These are phyloP conservation scores for Fusarium devonianum DNA, from an alignment of 2,329 filamentous ascomycete genomes.

Conservation along the genomic window DNA sequence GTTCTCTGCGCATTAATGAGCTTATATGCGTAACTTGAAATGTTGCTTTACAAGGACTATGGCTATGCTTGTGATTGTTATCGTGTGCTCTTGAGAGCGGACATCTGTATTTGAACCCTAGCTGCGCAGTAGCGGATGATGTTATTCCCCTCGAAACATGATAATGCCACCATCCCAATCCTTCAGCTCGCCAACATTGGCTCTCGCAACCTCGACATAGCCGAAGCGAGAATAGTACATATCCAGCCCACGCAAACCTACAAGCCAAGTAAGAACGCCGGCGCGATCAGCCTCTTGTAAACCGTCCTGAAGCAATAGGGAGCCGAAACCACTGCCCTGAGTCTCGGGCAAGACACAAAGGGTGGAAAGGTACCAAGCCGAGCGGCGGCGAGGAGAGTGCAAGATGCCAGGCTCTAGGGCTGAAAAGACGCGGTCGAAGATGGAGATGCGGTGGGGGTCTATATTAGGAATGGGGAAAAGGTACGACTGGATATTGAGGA, in stretches of 20 bases:
- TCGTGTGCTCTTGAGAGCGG: background rate
- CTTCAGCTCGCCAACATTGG: slow-evolving; percentile 47
- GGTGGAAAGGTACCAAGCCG: slow-evolving; percentile 48
- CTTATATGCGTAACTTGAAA: slow-evolving; percentile 10
- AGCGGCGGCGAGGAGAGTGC: slow-evolving; percentile 39
- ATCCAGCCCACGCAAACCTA: slow-evolving; percentile 45
- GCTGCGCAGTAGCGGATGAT: too few relatives aligned
- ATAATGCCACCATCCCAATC: slow-evolving; percentile 48
- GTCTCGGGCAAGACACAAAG: slow-evolving; percentile 43
- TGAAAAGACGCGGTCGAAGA: slow-evolving; percentile 41
- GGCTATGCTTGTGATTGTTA: background rate
- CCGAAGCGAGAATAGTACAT: slow-evolving; percentile 46
- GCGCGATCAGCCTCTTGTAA: slow-evolving; percentile 41
- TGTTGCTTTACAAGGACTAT: background rate
- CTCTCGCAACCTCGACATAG: slow-evolving; percentile 46
- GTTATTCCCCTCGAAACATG: slow-evolving; percentile 48
- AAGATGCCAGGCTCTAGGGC: slow-evolving; percentile 39
- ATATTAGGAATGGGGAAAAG: slow-evolving; percentile 38
- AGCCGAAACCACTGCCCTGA: slow-evolving; percentile 46
- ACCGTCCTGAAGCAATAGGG: slow-evolving; percentile 43
- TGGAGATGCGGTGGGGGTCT: slow-evolving; percentile 28
- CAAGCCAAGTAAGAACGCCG: slow-evolving; percentile 45
- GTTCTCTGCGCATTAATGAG: background rate
- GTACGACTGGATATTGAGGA: slow-evolving; percentile 36
- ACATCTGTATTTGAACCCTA: background rate